These are phyloP conservation scores for Pichia sp. DNA, from an alignment of 1,139 yeast species.

Conservation along the genomic window DNA sequence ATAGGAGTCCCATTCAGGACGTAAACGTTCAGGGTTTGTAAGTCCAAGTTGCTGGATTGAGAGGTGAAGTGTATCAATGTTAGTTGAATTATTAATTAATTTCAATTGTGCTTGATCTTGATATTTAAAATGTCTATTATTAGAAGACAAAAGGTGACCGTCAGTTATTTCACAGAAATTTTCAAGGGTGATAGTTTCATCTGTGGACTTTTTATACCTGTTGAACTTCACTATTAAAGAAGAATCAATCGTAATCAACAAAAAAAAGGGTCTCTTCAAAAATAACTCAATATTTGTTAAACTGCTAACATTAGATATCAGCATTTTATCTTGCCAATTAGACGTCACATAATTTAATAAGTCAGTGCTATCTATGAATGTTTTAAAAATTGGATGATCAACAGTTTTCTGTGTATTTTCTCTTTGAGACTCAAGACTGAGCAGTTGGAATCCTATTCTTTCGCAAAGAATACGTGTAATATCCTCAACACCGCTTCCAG, in stretches of 20 bases:
- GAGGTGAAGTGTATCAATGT: constrained; percentile 18
- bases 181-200: constrained; percentile 28
- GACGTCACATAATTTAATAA: constrained; percentile 61
- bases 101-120: constrained; percentile 50
- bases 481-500: constrained; percentile 63
- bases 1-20: constrained; percentile 96
- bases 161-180: constrained; percentile 32
- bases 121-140: constrained; percentile 1
- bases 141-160: background rate
- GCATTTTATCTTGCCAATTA: constrained; percentile 62
- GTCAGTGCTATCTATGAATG: constrained; percentile 27
- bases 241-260: constrained; percentile 76
- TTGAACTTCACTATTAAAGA: constrained; percentile 51
- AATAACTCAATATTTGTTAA: constrained; percentile 43
- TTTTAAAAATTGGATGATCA: constrained; percentile 1
- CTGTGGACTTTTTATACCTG: constrained; percentile 35
- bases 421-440: background rate
- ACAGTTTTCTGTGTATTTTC: background rate
- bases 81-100: constrained; percentile 53
- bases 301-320: constrained; percentile 46
- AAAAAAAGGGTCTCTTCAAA: constrained; percentile 75
- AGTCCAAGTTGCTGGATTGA: constrained; percentile 48
- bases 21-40: constrained; percentile 51
- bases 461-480: constrained; percentile 44
- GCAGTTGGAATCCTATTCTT: constrained; percentile 2